Conservation (phyloP, 2,329 filamentous ascomycete species). For the Claviceps capensis region DNA sequence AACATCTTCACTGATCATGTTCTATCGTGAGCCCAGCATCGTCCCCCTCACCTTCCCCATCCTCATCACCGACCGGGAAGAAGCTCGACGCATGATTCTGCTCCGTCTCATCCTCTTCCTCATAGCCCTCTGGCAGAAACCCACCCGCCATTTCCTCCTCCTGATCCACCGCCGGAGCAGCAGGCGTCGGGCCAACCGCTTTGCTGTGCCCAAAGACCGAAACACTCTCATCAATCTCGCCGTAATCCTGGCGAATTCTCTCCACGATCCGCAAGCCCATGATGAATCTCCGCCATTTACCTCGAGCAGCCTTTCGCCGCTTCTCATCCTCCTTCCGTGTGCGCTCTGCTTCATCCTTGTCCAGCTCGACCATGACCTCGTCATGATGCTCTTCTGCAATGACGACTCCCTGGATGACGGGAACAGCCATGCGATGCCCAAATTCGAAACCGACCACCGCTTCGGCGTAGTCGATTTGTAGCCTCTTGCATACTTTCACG, state of each 20-base stretch:
- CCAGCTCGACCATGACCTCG: slow-evolving; percentile 62
- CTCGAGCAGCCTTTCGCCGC: slow-evolving; percentile 56
- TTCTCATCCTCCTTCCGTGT: slow-evolving; percentile 73
- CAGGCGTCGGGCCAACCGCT: slow-evolving; percentile 5
- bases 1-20: slow-evolving; percentile 7
- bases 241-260: slow-evolving; percentile 64
- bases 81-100: slow-evolving; percentile 28
- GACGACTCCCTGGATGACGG: slow-evolving; percentile 81
- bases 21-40: slow-evolving; percentile 22
- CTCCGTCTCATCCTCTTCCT: slow-evolving; percentile 30
- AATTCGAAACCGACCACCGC: slow-evolving; percentile 96
- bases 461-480: slow-evolving; percentile 82
- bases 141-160: slow-evolving; percentile 45
- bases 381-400: slow-evolving; percentile 69
- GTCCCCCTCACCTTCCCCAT: slow-evolving; percentile 23
- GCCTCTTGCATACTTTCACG: slow-evolving; percentile 65
- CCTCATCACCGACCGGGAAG: slow-evolving; percentile 33
- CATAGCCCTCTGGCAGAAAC: slow-evolving; percentile 44
- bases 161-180: slow-evolving; percentile 13
- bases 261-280: slow-evolving; percentile 75
- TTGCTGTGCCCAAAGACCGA: slow-evolving; percentile 41
- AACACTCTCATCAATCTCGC: slow-evolving; percentile 38
- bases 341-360: slow-evolving; percentile 62
- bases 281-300: slow-evolving; percentile 74
- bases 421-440: slow-evolving; percentile 84